phyloP scores from a whole-genome alignment of 257 asterid species.

The Penstemon eatonii region DNA sequence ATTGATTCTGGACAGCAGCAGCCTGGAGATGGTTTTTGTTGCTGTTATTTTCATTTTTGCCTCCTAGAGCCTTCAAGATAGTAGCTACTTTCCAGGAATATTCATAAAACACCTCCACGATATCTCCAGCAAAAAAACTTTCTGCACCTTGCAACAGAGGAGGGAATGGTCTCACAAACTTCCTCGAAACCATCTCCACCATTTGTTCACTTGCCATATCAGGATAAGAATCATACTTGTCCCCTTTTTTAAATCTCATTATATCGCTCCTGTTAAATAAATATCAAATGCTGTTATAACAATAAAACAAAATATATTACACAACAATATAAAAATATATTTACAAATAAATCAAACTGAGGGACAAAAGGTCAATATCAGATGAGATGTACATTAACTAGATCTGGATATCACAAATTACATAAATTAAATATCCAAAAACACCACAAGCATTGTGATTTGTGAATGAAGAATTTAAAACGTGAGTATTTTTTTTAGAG shows the following conservation, averaged over 20 bases:
- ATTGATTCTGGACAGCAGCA: constrained; percentile 32
- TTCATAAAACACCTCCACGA: constrained; percentile 67
- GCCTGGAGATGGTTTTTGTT: constrained; percentile 25
- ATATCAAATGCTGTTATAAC: constrained; percentile 41
- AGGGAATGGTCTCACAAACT: constrained; percentile 63
- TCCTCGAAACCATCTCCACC: constrained; percentile 53
- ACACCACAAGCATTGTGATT: neutral
- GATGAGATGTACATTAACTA: neutral
- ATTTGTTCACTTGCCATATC: constrained; percentile 33
- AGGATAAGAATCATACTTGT: constrained; percentile 45
- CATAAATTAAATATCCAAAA: constrained; percentile 20
- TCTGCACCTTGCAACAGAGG: constrained; percentile 40
- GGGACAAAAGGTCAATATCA: neutral
- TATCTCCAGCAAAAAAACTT: constrained; percentile 49
- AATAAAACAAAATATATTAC: constrained; percentile 12
- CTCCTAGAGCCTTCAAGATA: constrained; percentile 44
- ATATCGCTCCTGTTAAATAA: constrained; percentile 18
- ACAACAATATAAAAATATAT: constrained; percentile 5
- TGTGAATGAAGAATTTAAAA: too few relatives aligned
- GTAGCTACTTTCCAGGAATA: constrained; percentile 66
- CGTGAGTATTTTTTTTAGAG: too few relatives aligned
- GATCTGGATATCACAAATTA: constrained; percentile 17
- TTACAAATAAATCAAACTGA: neutral
- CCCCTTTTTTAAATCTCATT: constrained; percentile 69
- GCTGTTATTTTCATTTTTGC: constrained; percentile 31